Percentiles rank a stretch among this genome's conserved stretches.
Evolutionary conservation across 148 eudicot genomes (phyloP).

Genomic region (Rhododendron henanense): DNA sequence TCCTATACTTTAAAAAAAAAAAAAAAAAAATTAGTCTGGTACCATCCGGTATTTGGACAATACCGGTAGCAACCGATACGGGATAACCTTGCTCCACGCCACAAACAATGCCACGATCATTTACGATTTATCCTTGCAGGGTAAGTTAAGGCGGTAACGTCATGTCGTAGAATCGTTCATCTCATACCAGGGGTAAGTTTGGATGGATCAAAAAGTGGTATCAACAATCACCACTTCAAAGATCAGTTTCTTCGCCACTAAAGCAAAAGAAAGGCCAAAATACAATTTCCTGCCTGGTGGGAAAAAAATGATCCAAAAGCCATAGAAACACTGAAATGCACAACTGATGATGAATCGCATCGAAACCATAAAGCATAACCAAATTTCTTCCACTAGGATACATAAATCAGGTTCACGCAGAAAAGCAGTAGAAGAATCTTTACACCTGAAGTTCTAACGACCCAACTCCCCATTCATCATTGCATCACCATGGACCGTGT

Average conservation of each 20-base stretch:
- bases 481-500: slow-evolving; percentile 46
- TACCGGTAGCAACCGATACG: too few species aligned
- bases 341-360: neutral
- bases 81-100: too few species aligned
- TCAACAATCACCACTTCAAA: neutral
- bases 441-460: neutral
- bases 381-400: slow-evolving; percentile 7
- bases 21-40: too few species aligned
- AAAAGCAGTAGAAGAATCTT: neutral
- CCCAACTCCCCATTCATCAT: slow-evolving; percentile 53
- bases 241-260: neutral
- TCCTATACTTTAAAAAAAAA: too few species aligned
- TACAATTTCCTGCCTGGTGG: neutral
- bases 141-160: neutral
- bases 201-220: neutral
- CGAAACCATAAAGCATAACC: neutral
- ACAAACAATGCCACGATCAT: too few species aligned
- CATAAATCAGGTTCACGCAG: neutral
- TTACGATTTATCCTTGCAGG: neutral
- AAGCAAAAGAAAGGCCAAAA: neutral
- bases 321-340: neutral
- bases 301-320: neutral
- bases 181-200: too few species aligned
- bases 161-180: neutral
- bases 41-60: too few species aligned